Base-by-base conservation (phyloP, 1,139 yeast species). In the Nakaseomyces nivariensis region DNA sequence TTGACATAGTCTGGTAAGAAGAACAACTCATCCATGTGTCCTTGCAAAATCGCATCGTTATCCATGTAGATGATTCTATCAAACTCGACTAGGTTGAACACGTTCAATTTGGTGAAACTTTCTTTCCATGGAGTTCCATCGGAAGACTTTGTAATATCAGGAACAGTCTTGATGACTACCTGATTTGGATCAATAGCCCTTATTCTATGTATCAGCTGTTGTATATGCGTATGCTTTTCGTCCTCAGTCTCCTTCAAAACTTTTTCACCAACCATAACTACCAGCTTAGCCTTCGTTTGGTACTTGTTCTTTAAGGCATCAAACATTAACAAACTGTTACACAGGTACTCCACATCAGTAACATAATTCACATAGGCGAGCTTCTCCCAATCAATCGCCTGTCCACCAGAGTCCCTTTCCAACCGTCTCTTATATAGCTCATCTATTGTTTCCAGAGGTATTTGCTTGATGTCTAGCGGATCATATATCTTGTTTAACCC, bases 71-170 rank as follows among this genome's bases (percentile, higher is more conserved):
- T 61, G 11, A 77, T 58, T 42, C 78, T 59, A n/a, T 73, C 72
- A 58, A 71, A 82, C 41, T 77, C 73, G 0, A 70, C 67, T 55
- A 73, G 72, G 51, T 73, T 71, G 59, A 81, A 81, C 0, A 78
- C 72, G 53, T 74, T 71, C 38, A 80, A 65, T 56, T 81, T 80
- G 0, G 84, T 79, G 54, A 77, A 75, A 46, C 82, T 76, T 8
- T 73, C 69, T 3, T 68, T 58, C 85, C 85, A 80, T 40, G 69
- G 61, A 4, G 68, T 54, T 3, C 51, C 53, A 44, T 63, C 66
- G 3, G 49, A 34, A 4, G 57, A 56, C 47, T 64, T 67, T 10
- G 53, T 56, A 10, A 61, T 61, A 45, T 51, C 56, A 4, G 65
- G 62, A 1, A 68, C 56, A 17, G 48, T 48, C 43, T 58, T 63